Evolutionary conservation across 2,329 filamentous ascomycete genomes (phyloP).

Genomic region (Macrophomina tecta): DNA sequence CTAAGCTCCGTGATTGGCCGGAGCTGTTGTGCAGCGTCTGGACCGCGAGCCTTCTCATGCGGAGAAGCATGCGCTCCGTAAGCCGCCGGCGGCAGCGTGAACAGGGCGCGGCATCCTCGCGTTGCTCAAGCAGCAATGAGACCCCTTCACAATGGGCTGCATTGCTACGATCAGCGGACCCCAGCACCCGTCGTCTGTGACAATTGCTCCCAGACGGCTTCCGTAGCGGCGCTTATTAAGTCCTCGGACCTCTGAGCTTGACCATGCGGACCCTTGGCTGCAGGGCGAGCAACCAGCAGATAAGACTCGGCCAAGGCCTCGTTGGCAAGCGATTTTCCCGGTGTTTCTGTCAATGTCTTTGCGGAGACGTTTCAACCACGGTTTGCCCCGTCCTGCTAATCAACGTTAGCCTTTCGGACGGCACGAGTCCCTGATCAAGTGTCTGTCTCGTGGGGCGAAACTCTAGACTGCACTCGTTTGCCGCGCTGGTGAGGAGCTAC

Average conservation of each 20-base stretch:
- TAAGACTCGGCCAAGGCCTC: neutral
- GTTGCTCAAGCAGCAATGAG: neutral
- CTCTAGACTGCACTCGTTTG: neutral
- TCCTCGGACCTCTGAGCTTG: neutral
- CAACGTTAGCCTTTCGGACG: neutral
- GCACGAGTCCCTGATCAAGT: neutral
- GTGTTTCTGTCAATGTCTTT: neutral
- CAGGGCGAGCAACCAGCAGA: neutral
- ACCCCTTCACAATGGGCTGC: neutral
- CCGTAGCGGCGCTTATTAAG: slow-evolving; percentile 3
- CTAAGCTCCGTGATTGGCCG: slow-evolving; percentile 26
- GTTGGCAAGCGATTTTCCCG: neutral
- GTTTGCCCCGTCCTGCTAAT: neutral
- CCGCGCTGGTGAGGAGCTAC: neutral
- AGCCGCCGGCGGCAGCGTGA: neutral
- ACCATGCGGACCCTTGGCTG: neutral
- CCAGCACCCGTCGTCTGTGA: neutral
- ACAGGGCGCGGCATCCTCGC: neutral
- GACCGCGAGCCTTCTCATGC: neutral
- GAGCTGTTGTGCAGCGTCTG: neutral
- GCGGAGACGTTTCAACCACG: neutral
- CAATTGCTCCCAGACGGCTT: neutral
- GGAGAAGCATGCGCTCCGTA: neutral
- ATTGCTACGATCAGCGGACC: neutral
- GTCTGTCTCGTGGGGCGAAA: neutral